Percentiles rank a stretch among this genome's conserved stretches.
phyloP scores from a whole-genome alignment of 208 protist genomes.

The Crithidia sp. region DNA sequence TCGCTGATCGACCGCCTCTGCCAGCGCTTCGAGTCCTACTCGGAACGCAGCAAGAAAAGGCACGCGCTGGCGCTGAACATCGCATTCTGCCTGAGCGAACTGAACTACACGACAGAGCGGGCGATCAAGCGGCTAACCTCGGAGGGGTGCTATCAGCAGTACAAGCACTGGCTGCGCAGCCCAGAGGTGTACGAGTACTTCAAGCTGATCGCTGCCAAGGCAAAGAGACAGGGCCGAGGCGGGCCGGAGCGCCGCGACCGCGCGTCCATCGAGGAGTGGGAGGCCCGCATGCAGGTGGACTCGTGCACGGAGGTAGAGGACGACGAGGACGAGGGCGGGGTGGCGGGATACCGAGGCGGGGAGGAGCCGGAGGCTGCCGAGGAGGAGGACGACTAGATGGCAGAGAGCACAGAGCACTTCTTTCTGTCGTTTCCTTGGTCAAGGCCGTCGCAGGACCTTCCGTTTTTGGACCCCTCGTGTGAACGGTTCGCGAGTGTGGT shows the following conservation, averaged over 20 bases:
- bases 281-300: slow-evolving; percentile 71
- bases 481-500: too few species aligned
- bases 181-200: slow-evolving; percentile 80
- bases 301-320: slow-evolving; percentile 29
- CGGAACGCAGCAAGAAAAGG: slow-evolving; percentile 77
- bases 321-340: slow-evolving; percentile 5
- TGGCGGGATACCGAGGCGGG: not conserved
- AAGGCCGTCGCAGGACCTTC: too few species aligned
- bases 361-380: not conserved
- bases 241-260: slow-evolving; percentile 74
- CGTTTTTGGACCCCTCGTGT: too few species aligned
- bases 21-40: slow-evolving; percentile 84
- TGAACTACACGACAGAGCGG: slow-evolving; percentile 84
- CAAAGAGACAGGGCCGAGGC: slow-evolving; percentile 57
- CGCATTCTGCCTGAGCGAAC: slow-evolving; percentile 84
- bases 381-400: not conserved
- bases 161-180: slow-evolving; percentile 87
- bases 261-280: slow-evolving; percentile 85
- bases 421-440: too few species aligned
- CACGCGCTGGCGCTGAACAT: slow-evolving; percentile 76
- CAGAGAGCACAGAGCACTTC: too few species aligned
- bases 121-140: slow-evolving; percentile 81
- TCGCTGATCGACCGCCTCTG: slow-evolving; percentile 89
- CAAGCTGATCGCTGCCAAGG: slow-evolving; percentile 78
- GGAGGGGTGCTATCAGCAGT: slow-evolving; percentile 88